Percentiles rank a stretch among this genome's conserved stretches.
These are phyloP conservation scores for Candida silvicultrix DNA, from an alignment of 805 yeast species.

Conservation along the genomic window DNA sequence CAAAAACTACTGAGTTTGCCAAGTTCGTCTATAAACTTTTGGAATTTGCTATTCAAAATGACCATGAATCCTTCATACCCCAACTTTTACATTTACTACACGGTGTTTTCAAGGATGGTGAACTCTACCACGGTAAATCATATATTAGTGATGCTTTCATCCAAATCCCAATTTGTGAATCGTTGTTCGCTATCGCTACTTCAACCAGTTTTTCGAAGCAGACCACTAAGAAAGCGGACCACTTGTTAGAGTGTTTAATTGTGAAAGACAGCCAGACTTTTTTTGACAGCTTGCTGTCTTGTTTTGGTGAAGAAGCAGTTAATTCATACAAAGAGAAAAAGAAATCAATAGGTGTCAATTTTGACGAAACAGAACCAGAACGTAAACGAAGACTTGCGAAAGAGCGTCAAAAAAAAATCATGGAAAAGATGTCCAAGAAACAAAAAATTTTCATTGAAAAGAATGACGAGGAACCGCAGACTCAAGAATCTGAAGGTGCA, in stretches of 20 bases:
- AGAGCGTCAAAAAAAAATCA: conserved; percentile 52
- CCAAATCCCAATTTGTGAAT: conserved; percentile 50
- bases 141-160: conserved; percentile 39
- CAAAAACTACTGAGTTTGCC: conserved; percentile 47
- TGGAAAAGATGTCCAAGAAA: conserved; percentile 61
- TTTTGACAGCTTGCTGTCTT: conserved; percentile 42
- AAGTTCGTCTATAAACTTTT: conserved; percentile 54
- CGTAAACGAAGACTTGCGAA: conserved; percentile 51
- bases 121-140: conserved; percentile 30
- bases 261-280: conserved; percentile 40
- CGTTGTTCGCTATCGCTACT: conserved; percentile 45
- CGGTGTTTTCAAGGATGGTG: conserved; percentile 53
- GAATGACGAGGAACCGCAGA: conserved; percentile 39
- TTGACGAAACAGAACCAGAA: conserved; percentile 49
- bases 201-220: conserved; percentile 41
- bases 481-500: conserved; percentile 12
- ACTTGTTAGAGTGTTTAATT: conserved; percentile 44
- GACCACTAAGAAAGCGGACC: conserved; percentile 49
- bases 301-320: conserved; percentile 53
- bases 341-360: conserved; percentile 28
- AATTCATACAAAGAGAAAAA: conserved; percentile 42
- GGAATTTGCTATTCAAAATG: conserved; percentile 41
- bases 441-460: conserved; percentile 68
- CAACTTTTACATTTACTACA: conserved; percentile 64
- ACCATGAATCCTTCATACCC: conserved; percentile 49